phyloP scores from a whole-genome alignment of 352 stramenopile species.

The Elongisporangium anandrum region DNA sequence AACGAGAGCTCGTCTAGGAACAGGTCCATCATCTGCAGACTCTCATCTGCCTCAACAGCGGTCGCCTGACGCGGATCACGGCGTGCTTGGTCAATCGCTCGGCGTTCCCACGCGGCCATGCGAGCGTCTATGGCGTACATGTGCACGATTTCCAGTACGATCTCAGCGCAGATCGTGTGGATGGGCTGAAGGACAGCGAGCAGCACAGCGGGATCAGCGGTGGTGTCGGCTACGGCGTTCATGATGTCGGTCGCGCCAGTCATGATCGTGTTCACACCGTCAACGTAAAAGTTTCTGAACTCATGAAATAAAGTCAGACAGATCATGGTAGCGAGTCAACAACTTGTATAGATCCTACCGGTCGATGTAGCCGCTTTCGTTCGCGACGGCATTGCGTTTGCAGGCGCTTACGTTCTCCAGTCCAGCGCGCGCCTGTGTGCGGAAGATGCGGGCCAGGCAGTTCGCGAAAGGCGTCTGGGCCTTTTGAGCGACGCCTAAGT shows the following conservation, averaged over 20 bases:
- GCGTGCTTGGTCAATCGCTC: slow-evolving; percentile 54
- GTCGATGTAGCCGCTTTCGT: slow-evolving; percentile 83
- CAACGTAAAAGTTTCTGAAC: slow-evolving; percentile 63
- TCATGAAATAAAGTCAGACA: not conserved
- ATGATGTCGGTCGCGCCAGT: slow-evolving; percentile 71
- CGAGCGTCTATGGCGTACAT: slow-evolving; percentile 70
- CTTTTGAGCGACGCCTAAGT: slow-evolving; percentile 27
- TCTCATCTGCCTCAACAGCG: slow-evolving; percentile 69
- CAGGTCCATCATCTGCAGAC: slow-evolving; percentile 83
- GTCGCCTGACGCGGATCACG: slow-evolving; percentile 22
- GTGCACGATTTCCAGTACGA: slow-evolving; percentile 62
- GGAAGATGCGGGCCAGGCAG: slow-evolving; percentile 53
- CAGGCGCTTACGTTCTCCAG: slow-evolving; percentile 43
- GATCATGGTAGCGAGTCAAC: not conserved
- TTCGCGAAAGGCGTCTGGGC: slow-evolving; percentile 28
- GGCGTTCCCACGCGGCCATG: slow-evolving; percentile 74
- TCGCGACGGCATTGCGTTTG: slow-evolving; percentile 56
- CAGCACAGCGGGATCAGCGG: slow-evolving; percentile 26
- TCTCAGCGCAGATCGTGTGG: slow-evolving; percentile 44
- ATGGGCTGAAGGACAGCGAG: slow-evolving; percentile 52
- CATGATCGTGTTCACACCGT: slow-evolving; percentile 65
- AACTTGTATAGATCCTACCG: slow-evolving; percentile 12
- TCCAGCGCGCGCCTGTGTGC: slow-evolving; percentile 39
- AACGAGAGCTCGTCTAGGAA: slow-evolving; percentile 79
- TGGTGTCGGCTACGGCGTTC: slow-evolving; percentile 73